These are phyloP conservation scores for Elymus sibiricus DNA, from an alignment of 176 grass and related monocot species.

Conservation along the genomic window DNA sequence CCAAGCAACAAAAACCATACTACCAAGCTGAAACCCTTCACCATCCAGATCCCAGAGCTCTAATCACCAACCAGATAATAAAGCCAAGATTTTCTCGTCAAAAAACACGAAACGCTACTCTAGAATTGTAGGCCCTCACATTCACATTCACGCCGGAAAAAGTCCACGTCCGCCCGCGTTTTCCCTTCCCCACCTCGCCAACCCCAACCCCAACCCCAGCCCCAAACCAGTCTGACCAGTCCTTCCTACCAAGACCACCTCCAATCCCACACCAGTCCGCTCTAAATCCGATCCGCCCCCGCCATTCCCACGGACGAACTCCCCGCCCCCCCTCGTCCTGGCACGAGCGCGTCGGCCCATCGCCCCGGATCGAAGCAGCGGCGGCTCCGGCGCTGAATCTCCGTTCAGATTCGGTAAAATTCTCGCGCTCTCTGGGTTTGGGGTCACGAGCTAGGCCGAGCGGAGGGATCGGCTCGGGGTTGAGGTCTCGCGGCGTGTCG, in stretches of 20 bases:
- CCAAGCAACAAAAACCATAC: too few relatives aligned
- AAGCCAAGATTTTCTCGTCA: neutral
- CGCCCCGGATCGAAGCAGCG: neutral
- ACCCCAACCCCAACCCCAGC: neutral
- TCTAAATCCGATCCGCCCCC: conserved; percentile 5
- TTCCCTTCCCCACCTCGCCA: neutral
- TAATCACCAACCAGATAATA: neutral
- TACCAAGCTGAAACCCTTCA: neutral
- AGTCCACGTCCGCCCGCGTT: conserved; percentile 13
- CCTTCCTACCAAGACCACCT: conserved; percentile 12
- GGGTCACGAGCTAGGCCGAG: neutral
- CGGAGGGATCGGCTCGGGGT: neutral
- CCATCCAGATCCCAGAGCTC: neutral
- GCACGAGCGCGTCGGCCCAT: neutral
- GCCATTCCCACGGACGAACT: neutral
- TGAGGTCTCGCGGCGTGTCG: neutral
- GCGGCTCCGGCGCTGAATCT: conserved; percentile 9
- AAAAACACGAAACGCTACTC: too few relatives aligned
- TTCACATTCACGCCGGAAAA: conserved; percentile 16
- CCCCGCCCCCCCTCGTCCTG: neutral
- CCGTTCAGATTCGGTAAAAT: conserved; percentile 36
- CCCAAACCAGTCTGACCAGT: conserved; percentile 9
- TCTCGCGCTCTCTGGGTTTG: neutral
- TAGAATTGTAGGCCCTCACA: neutral
- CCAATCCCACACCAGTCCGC: conserved; percentile 29